Conservation (phyloP, 257 asterid genomes). For the Plantago major region DNA sequence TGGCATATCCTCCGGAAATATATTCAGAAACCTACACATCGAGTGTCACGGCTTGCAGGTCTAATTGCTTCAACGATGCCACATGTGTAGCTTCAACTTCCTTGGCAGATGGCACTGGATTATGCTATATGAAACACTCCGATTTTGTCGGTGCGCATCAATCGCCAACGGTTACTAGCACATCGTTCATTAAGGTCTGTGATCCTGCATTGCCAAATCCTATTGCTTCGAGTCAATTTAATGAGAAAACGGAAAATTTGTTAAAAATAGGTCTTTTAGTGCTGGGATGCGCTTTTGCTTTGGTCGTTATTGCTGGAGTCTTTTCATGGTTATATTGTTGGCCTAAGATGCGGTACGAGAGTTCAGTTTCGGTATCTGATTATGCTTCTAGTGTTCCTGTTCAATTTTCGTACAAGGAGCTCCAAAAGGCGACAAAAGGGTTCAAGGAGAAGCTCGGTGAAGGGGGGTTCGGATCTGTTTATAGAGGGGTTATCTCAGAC, state of each 20-base stretch:
- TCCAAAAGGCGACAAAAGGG: constrained; percentile 24
- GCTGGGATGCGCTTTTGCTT: constrained; percentile 30
- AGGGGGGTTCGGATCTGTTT: constrained; percentile 43
- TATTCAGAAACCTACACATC: constrained; percentile 32
- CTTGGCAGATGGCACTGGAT: constrained; percentile 66
- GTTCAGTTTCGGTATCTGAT: constrained; percentile 51
- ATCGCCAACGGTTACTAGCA: constrained; percentile 56
- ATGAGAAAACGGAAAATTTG: constrained; percentile 8
- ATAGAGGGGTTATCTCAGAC: constrained; percentile 30
- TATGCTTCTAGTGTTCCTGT: constrained; percentile 79
- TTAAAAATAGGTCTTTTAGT: constrained; percentile 42
- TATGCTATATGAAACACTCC: constrained; percentile 48
- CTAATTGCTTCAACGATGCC: constrained; percentile 34
- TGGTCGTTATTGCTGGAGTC: constrained; percentile 33
- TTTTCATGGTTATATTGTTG: constrained; percentile 37
- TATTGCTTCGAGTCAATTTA: constrained; percentile 5
- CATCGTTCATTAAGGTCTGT: constrained; percentile 64
- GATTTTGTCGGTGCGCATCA: constrained; percentile 50
- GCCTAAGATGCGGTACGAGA: constrained; percentile 40
- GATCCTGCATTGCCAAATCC: constrained; percentile 47
- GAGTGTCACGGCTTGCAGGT: constrained; percentile 42
- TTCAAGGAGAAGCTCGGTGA: constrained; percentile 37
- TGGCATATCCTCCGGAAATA: constrained; percentile 46
- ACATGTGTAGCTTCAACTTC: constrained; percentile 57
- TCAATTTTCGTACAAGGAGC: constrained; percentile 41